Base-by-base conservation (phyloP, 768 basidiomycete genomes). In the Boletus coccyginus region DNA sequence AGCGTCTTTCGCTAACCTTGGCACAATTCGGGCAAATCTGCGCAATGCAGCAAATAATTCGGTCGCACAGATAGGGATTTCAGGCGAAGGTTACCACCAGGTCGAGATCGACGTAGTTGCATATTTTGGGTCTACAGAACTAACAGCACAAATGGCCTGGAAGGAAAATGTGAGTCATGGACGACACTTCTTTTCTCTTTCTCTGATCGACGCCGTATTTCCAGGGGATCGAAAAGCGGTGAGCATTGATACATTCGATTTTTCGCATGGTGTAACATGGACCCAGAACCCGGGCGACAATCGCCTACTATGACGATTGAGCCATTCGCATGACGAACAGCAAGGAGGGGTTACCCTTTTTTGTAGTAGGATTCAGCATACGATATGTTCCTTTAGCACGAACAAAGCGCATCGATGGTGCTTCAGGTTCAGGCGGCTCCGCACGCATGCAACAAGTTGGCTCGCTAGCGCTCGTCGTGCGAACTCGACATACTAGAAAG, bases 81-180 rank as follows among this genome's bases (percentile, higher is more conserved):
- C 43, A 5, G 55, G 55, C 3, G 24, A 24, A 29, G 7, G 10
- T 11, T 60, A 57, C 29, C 53, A 57, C 19, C 7, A 46, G 27
- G 24, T 52, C 14, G 14, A 42, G 27, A 12, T 33, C 7, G 42
- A 53, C 2, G 52, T 60, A 10, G 47, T 57, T 11, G 24, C 31
- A 17, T 52, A 32, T 17, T 53, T 59, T n/a, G 55, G 58, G 29
- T 3, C n/a, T 11, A 47, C 44, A 6, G 59, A 57, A 32, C 17
- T 50, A 16, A 52, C 43, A 5, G 59, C 52, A 2, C 42, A 60
- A 16, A 21, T 57, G 9, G 43, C 39, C 16, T 60, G 59, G 55
- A 21, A 46, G 29, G 24, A 21, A 5, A 44, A 35, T 3, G 58
- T 56, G 35, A 38, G 58, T n/a, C n/a, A 5, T 9, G 17, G 13